These are phyloP conservation scores for Phytophthora cactorum DNA, from an alignment of 352 stramenopile species.

Conservation along the genomic window DNA sequence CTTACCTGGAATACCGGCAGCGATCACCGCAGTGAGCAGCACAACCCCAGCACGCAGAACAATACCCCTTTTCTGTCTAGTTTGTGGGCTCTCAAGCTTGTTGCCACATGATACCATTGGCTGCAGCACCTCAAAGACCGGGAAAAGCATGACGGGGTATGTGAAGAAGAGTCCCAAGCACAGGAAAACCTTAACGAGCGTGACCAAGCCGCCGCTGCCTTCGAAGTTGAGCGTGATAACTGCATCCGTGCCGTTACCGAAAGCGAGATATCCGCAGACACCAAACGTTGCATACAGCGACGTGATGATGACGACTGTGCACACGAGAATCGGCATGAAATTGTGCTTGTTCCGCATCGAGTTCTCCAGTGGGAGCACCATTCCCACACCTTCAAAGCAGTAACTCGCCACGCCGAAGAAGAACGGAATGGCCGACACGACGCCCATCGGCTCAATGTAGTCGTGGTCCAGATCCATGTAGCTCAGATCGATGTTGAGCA, in stretches of 20 bases:
- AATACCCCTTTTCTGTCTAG: conserved; percentile 37
- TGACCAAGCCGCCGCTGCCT: conserved; percentile 56
- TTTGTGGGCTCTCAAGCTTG: conserved; percentile 18
- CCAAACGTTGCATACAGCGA: conserved; percentile 90
- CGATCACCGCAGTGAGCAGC: conserved; percentile 77
- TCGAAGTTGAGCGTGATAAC: conserved; percentile 92
- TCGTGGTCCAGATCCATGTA: conserved; percentile 68
- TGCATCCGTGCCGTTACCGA: conserved; percentile 80
- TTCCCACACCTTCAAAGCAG: conserved; percentile 91
- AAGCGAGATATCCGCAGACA: conserved; percentile 87
- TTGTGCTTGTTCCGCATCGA: conserved; percentile 78
- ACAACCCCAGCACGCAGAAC: conserved; percentile 71
- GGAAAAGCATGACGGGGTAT: conserved; percentile 95
- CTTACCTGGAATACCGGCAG: conserved; percentile 76
- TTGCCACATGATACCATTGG: conserved; percentile 39
- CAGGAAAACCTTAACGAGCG: conserved; percentile 87
- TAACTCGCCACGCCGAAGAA: conserved; percentile 92
- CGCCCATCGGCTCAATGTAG: conserved; percentile 61
- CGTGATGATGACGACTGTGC: conserved; percentile 84
- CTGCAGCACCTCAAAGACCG: conserved; percentile 84
- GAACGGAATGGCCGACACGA: conserved; percentile 77
- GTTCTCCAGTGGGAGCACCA: conserved; percentile 90
- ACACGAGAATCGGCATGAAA: conserved; percentile 78
- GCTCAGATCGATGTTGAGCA: conserved; percentile 83
- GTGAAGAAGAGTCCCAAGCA: conserved; percentile 92